Evolutionary conservation across 805 yeast genomes (phyloP).

Genomic region (Starmera caribaea): DNA sequence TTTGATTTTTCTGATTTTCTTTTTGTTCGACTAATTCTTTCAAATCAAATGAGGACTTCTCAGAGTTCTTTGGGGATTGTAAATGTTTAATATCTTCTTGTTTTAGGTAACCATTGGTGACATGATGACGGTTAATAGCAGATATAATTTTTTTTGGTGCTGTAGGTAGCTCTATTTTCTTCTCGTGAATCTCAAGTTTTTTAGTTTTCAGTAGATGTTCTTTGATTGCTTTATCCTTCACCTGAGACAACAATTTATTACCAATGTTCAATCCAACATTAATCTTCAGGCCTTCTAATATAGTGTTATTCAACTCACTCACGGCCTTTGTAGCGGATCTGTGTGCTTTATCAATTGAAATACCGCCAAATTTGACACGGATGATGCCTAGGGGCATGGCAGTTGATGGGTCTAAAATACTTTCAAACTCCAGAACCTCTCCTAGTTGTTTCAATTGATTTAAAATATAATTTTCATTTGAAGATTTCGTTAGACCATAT

Average conservation of each 20-base stretch:
- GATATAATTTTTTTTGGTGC: conserved; percentile 19
- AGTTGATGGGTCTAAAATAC: conserved; percentile 59
- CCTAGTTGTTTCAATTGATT: conserved; percentile 59
- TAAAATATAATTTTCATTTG: conserved; percentile 33
- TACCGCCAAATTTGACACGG: conserved; percentile 50
- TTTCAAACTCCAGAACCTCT: conserved; percentile 44
- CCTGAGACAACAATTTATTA: conserved; percentile 27
- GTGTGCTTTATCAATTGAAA: conserved; percentile 31
- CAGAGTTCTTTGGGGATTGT: too few species aligned
- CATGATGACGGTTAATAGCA: conserved; percentile 3
- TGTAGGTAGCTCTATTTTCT: conserved; percentile 6
- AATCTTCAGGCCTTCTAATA: conserved; percentile 43
- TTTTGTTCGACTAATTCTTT: too few species aligned
- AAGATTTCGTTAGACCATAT: conserved; percentile 51
- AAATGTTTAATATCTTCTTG: too few species aligned
- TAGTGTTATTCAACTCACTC: conserved; percentile 28
- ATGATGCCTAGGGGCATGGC: conserved; percentile 77
- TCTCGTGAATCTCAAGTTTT: conserved; percentile 18
- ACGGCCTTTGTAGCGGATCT: conserved; percentile 37
- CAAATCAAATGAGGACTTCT: too few species aligned
- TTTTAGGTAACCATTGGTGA: neutral
- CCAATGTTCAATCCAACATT: conserved; percentile 43
- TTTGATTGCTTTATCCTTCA: conserved; percentile 4
- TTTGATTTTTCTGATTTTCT: too few species aligned
- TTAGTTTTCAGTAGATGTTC: conserved; percentile 3